Conservation (phyloP, 1,284 basidiomycete species). For the Rhodotorula sp. region DNA sequence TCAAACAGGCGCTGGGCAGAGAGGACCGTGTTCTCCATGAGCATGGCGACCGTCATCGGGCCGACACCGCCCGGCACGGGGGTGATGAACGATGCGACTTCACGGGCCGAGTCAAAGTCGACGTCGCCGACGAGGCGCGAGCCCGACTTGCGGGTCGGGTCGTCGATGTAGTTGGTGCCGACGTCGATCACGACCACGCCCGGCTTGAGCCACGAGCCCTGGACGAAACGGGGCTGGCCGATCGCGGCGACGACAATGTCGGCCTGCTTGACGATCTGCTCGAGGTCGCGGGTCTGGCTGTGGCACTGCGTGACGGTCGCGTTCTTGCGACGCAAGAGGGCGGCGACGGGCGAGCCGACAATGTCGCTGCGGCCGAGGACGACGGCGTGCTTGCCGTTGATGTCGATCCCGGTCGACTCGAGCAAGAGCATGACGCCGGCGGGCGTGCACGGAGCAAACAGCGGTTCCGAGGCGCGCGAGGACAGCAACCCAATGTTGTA, state of each 20-base stretch:
- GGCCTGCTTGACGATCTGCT: slow-evolving; percentile 75
- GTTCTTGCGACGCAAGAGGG: slow-evolving; percentile 83
- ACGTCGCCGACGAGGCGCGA: slow-evolving; percentile 97
- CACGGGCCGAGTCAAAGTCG: slow-evolving; percentile 73
- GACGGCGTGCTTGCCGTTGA: slow-evolving; percentile 78
- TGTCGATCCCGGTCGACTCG: slow-evolving; percentile 73
- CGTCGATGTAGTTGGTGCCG: slow-evolving; percentile 94
- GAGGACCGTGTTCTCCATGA: slow-evolving; percentile 91
- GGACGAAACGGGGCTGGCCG: slow-evolving; percentile 84
- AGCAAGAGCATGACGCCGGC: slow-evolving; percentile 88
- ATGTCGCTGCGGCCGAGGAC: slow-evolving; percentile 98
- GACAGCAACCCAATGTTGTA: slow-evolving; percentile 97
- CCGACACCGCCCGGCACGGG: slow-evolving; percentile 98
- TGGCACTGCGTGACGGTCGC: slow-evolving; percentile 99
- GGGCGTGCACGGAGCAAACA: slow-evolving; percentile 95
- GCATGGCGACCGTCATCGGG: slow-evolving; percentile 98
- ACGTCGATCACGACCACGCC: slow-evolving; percentile 95
- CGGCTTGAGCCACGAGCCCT: slow-evolving; percentile 93
- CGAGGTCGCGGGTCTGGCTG: slow-evolving; percentile 79
- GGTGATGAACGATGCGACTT: slow-evolving; percentile 85
- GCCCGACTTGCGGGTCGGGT: slow-evolving; percentile 88
- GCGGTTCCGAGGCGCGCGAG: slow-evolving; percentile 83
- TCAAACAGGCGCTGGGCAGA: slow-evolving; percentile 82
- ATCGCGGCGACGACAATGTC: slow-evolving; percentile 95
- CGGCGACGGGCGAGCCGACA: slow-evolving; percentile 91